A percentile compares a stretch with the other conserved stretches of the same genome.
Evolutionary conservation across 305 asterid genomes (phyloP).

Genomic region (Fraxinus velutina): DNA sequence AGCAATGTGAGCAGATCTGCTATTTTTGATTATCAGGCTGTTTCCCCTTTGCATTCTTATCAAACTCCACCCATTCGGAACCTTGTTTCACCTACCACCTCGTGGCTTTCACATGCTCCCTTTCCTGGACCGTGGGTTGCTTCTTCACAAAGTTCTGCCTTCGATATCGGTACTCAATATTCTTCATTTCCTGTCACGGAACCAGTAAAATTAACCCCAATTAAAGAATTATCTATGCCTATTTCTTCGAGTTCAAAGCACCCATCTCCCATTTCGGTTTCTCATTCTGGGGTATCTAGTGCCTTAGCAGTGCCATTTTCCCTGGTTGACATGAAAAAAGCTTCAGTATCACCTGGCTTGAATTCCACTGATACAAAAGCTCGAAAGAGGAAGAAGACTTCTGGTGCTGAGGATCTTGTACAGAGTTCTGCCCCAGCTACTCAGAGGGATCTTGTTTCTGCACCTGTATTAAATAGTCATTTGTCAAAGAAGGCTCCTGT

Average conservation of each 20-base stretch:
- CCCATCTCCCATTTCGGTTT: slow-evolving; percentile 32
- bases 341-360: slow-evolving; percentile 43
- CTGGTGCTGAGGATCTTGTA: slow-evolving; percentile 50
- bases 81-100: slow-evolving; percentile 44
- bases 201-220: slow-evolving; percentile 47
- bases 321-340: slow-evolving; percentile 42
- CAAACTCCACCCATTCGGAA: slow-evolving; percentile 55
- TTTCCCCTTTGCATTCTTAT: slow-evolving; percentile 58
- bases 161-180: slow-evolving; percentile 48
- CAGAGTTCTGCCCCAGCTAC: slow-evolving; percentile 38
- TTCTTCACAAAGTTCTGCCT: slow-evolving; percentile 67
- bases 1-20: slow-evolving; percentile 46
- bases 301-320: slow-evolving; percentile 43
- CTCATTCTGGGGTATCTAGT: slow-evolving; percentile 43
- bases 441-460: slow-evolving; percentile 41
- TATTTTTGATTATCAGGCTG: slow-evolving; percentile 52
- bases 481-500: slow-evolving; percentile 40
- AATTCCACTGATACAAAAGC: slow-evolving; percentile 50
- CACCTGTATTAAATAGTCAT: slow-evolving; percentile 36
- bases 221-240: slow-evolving; percentile 50
- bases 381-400: slow-evolving; percentile 73
- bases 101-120: slow-evolving; percentile 51
- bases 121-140: slow-evolving; percentile 72
- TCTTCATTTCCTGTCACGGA: slow-evolving; percentile 55
- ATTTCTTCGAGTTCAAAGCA: slow-evolving; percentile 41